A percentile compares a stretch with the other conserved stretches of the same genome.
Evolutionary conservation across 192 early-diverging fungal species (phyloP).

Genomic region (Thoreauomyces humboldtii): DNA sequence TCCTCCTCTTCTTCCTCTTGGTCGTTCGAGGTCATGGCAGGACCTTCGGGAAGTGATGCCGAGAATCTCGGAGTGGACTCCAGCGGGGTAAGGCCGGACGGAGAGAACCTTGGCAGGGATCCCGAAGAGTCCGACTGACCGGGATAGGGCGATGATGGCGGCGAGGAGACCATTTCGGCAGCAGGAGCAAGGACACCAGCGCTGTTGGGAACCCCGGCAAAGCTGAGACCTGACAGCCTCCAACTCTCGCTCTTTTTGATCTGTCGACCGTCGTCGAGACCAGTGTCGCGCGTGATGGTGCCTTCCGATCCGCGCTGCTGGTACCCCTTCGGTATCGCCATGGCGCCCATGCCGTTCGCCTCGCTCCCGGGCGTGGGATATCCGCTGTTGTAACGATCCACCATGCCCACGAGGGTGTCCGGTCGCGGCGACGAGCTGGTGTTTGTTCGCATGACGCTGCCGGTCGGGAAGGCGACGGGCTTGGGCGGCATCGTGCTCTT

Average conservation of each 20-base stretch:
- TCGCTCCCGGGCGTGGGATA: background rate
- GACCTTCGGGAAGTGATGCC: background rate
- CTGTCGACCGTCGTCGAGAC: background rate
- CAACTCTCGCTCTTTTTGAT: background rate
- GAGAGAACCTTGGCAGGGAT: conserved; percentile 8
- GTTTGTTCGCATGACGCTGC: no score
- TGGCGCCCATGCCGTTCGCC: background rate
- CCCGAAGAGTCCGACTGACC: background rate
- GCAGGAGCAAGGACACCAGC: background rate
- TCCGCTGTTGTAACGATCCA: background rate
- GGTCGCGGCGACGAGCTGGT: background rate
- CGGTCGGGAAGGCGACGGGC: no score
- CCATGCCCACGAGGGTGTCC: background rate
- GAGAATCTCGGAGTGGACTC: conserved; percentile 1
- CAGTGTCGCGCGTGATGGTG: conserved; percentile 2
- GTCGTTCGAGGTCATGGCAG: background rate
- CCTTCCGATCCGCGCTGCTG: conserved; percentile 3
- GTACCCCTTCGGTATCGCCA: background rate
- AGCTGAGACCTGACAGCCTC: background rate
- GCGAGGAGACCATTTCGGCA: background rate
- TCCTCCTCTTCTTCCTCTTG: no score
- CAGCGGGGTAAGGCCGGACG: conserved; percentile 1
- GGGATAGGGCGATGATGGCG: background rate
- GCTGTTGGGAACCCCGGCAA: background rate
- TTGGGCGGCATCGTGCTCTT: no score